Base-by-base conservation (phyloP, 1,284 basidiomycete species). In the Tilletia caries region DNA sequence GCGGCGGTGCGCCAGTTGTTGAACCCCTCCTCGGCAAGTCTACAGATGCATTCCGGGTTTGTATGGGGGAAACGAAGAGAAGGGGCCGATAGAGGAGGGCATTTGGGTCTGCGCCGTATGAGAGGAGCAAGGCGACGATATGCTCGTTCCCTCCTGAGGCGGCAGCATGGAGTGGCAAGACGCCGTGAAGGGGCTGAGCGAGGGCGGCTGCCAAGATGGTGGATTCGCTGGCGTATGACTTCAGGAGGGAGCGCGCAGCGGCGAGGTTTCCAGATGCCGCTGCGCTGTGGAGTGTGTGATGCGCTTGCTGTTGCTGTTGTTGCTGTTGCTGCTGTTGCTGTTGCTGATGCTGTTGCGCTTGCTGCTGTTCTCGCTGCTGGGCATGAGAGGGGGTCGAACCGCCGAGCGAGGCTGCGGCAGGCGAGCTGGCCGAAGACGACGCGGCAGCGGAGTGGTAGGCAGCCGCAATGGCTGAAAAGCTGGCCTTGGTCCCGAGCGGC, bases 131-230 rank as follows among this genome's bases (percentile, higher is more conserved):
- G 33, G 76, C 72, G 0, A 77, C 75, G 41, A 70, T 67, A 34
- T 73, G 70, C 44, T 77, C 73, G 72, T 73, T 74, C 32, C 80
- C 81, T 25, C 78, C 71, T 8, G 79, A 79, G 23, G 75, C 75
- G 18, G 81, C 79, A 0, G 79, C 79, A 58, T 82, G 81, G 15
- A 82, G 68, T 2, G 81, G 81, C 20, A 77, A 33, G 43, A 82
- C 72, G 64, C 81, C 81, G 69, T 82, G 75, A 50, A 81, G 72
- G 20, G 58, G 58, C 23, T 62, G 58, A 3, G 58, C 58, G 6
- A 62, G 58, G 13, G 58, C 58, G 3, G 58, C 58, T 29, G 58
- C 32, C 10, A 62, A 29, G 58, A 62, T 62, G 29, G 58, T 62
- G 29, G 58, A 29, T 20, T 72, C 70, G 69, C 70, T 71, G 37